phyloP scores from a whole-genome alignment of 176 grass and related monocot genomes.

The Triticum turgidum region DNA sequence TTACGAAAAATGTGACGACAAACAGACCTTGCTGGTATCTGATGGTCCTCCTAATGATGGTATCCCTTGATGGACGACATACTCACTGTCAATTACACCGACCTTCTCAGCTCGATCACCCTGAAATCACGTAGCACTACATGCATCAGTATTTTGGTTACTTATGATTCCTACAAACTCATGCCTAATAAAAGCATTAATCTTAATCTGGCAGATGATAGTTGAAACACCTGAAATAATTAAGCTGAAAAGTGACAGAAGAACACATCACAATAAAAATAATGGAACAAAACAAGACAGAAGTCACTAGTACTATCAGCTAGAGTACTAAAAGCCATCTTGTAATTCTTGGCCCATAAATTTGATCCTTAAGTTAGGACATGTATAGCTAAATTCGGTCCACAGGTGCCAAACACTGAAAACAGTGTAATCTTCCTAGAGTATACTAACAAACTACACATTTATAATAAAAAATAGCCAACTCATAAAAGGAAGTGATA shows the following conservation, averaged over 20 bases:
- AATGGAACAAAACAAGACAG: not conserved
- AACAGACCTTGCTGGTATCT: constrained; percentile 57
- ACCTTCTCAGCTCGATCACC: constrained; percentile 97
- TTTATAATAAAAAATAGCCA: not conserved
- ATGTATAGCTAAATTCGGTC: not conserved
- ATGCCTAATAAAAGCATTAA: not conserved
- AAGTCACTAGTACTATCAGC: not conserved
- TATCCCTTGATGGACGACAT: constrained; percentile 93
- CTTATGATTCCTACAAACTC: not conserved
- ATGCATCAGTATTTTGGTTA: constrained; percentile 19
- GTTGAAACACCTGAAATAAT: constrained; percentile 1
- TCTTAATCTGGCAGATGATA: not conserved
- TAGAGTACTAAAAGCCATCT: not conserved
- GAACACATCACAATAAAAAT: not conserved
- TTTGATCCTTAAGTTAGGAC: not conserved
- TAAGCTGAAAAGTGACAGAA: not conserved
- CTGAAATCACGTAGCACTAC: constrained; percentile 50
- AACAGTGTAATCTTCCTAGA: not conserved
- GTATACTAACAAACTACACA: not conserved
- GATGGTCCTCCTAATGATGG: constrained; percentile 93
- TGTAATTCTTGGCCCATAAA: not conserved
- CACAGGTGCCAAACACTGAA: not conserved
- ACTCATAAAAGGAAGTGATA: not conserved
- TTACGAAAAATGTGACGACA: not conserved
- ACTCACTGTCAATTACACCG: constrained; percentile 93